Evolutionary conservation across 441 rosid species (phyloP).

Genomic region (Populus hybrid): DNA sequence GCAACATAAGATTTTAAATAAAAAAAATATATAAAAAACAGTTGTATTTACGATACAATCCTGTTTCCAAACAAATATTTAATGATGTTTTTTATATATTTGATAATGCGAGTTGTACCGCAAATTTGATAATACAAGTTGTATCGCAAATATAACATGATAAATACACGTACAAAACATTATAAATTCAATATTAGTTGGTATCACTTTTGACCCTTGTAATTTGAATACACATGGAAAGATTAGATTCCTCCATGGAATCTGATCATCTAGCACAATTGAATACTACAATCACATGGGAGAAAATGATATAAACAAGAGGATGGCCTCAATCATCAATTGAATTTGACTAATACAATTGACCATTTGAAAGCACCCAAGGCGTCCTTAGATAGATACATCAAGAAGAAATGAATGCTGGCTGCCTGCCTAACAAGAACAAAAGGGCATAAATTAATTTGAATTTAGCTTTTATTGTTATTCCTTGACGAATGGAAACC

Average conservation of each 20-base stretch:
- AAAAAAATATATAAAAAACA: no score
- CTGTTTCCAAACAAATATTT: no score
- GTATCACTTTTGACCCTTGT: not conserved
- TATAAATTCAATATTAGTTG: not conserved
- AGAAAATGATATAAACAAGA: not conserved
- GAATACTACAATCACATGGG: not conserved
- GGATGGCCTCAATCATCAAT: not conserved
- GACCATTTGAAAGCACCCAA: not conserved
- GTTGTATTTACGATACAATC: no score
- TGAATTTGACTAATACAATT: not conserved
- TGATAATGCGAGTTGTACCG: no score
- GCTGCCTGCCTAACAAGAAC: not conserved
- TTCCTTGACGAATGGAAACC: not conserved
- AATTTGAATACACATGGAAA: not conserved
- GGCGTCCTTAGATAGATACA: not conserved
- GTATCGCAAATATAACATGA: no score
- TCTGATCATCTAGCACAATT: not conserved
- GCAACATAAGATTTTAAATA: no score
- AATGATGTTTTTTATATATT: no score
- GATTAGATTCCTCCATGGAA: not conserved
- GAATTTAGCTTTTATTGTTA: not conserved
- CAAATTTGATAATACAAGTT: no score
- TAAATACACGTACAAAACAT: not conserved
- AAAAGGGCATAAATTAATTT: no score
- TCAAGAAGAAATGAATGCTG: not conserved